Percentiles rank a stretch among this genome's conserved stretches.
phyloP scores from a whole-genome alignment of 768 basidiomycete genomes.

The Symmetrospora coprosmae region DNA sequence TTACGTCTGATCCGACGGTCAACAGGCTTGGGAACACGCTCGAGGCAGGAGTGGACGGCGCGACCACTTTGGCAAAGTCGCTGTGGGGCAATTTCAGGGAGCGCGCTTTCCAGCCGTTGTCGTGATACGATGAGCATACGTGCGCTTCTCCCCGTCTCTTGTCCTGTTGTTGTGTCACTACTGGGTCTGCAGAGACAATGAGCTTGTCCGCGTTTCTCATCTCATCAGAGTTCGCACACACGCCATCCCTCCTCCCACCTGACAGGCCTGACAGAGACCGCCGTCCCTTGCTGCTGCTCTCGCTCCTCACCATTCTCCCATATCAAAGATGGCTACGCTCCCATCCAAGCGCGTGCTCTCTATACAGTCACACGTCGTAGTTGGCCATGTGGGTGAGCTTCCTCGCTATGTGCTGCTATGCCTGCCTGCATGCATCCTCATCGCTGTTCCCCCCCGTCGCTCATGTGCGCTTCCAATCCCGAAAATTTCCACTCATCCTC shows the following conservation, averaged over 20 bases:
- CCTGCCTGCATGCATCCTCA: background rate
- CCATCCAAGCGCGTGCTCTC: slow-evolving; percentile 23
- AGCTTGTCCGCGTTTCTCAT: no score
- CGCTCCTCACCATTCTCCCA: background rate
- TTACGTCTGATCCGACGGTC: background rate
- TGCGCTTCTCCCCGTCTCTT: no score
- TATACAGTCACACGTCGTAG: slow-evolving; percentile 19
- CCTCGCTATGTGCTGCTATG: background rate
- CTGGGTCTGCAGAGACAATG: no score
- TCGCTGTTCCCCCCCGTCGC: no score
- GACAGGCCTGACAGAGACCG: no score
- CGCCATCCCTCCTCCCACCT: no score
- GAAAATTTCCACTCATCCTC: background rate
- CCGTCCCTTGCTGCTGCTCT: background rate
- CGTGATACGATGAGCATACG: no score
- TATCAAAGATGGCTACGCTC: no score
- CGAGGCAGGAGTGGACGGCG: slow-evolving; percentile 16
- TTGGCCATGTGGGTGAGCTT: slow-evolving; percentile 17
- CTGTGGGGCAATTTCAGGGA: background rate
- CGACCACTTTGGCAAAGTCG: background rate
- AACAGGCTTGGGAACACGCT: slow-evolving; percentile 3
- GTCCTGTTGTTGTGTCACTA: no score
- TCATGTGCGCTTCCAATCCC: background rate
- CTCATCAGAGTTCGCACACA: no score
- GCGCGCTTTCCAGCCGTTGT: no score